Conservation (phyloP, 305 asterid species). For the Stenogyne calaminthoides region DNA sequence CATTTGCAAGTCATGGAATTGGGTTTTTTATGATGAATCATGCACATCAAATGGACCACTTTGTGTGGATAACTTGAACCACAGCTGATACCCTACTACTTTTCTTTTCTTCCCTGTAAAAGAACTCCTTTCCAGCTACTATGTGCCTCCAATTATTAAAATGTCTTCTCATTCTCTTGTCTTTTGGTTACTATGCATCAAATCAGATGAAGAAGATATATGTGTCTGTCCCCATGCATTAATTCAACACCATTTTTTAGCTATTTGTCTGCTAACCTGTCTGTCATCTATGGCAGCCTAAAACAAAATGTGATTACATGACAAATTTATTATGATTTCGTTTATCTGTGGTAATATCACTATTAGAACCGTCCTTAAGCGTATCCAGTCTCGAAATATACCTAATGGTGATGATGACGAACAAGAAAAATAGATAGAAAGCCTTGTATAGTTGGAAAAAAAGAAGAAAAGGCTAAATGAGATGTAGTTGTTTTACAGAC, state of each 20-base stretch:
- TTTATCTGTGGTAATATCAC: conserved; percentile 13
- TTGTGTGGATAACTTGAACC: conserved; percentile 53
- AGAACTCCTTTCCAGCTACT: conserved; percentile 41
- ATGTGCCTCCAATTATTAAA: conserved; percentile 41
- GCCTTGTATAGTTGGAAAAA: no score
- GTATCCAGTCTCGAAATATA: neutral
- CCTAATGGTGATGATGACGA: neutral
- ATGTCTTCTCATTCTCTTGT: conserved; percentile 30
- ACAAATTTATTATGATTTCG: neutral
- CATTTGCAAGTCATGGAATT: conserved; percentile 14
- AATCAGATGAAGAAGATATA: neutral
- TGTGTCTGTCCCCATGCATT: conserved; percentile 20
- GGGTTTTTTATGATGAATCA: neutral
- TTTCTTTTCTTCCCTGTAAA: conserved; percentile 31
- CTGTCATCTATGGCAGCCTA: neutral
- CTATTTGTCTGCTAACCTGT: neutral
- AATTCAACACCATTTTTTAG: conserved; percentile 20
- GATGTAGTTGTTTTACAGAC: conserved; percentile 42
- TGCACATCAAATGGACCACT: conserved; percentile 44
- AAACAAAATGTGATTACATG: neutral
- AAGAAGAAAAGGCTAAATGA: conserved; percentile 10
- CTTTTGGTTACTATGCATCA: conserved; percentile 15
- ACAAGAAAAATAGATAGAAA: no score
- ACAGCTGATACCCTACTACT: conserved; percentile 36
- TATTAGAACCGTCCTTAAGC: conserved; percentile 2